phyloP scores from a whole-genome alignment of 345 rosid genomes.

The Euphorbia pulcherrima region DNA sequence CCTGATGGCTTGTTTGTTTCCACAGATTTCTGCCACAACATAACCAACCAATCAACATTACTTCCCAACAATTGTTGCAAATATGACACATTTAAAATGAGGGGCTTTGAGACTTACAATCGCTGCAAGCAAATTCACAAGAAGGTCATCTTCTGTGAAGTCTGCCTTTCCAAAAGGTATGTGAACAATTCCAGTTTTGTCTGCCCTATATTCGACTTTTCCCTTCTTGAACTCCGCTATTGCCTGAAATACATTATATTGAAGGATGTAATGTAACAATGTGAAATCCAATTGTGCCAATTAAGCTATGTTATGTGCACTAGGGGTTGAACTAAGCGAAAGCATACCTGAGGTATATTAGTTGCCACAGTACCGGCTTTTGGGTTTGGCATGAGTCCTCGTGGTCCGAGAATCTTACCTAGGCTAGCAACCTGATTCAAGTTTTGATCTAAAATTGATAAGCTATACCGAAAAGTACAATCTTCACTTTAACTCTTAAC shows the following conservation, averaged over 20 bases:
- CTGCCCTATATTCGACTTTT: slow-evolving; percentile 87
- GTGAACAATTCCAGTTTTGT: slow-evolving; percentile 98
- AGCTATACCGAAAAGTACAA: background rate
- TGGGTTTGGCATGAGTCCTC: slow-evolving; percentile 99
- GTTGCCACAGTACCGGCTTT: slow-evolving; percentile 94
- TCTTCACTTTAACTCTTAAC: background rate
- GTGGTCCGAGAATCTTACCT: slow-evolving; percentile 96
- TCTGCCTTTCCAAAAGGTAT: slow-evolving; percentile 76
- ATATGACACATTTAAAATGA: no score
- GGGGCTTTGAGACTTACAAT: slow-evolving; percentile 42
- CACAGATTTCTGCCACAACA: slow-evolving; percentile 64
- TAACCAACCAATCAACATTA: background rate
- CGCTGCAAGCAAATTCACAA: slow-evolving; percentile 71
- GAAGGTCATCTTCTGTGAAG: slow-evolving; percentile 79
- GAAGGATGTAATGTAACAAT: background rate
- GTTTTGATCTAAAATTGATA: slow-evolving; percentile 11
- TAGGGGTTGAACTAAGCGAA: background rate
- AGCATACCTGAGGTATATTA: slow-evolving; percentile 74
- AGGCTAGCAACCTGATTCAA: slow-evolving; percentile 79
- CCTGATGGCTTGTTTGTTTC: slow-evolving; percentile 96
- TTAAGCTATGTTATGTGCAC: no score
- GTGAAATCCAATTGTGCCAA: background rate
- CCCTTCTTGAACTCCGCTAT: slow-evolving; percentile 95
- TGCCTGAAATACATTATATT: slow-evolving; percentile 50
- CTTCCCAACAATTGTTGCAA: no score